Conservation (phyloP, 441 rosid genomes). For the Euphorbia schlechtendalii region DNA sequence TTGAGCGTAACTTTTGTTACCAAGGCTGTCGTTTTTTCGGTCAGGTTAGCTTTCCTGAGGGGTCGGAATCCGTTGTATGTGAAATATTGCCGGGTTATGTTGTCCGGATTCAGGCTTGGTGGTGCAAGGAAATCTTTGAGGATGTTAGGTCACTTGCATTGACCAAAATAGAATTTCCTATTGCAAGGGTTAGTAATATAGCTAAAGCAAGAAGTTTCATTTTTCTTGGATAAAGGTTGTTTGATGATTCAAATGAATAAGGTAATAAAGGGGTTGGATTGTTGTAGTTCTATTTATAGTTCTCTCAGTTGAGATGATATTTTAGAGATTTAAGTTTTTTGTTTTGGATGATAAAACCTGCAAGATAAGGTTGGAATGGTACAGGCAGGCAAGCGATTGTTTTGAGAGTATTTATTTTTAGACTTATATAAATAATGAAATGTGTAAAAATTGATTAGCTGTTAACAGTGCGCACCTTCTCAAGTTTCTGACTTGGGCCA, state of each 20-base stretch:
- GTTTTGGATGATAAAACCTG: no score
- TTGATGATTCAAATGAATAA: neutral
- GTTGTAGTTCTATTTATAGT: neutral
- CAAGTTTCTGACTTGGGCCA: no score
- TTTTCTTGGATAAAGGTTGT: neutral
- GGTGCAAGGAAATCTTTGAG: slow-evolving; percentile 23
- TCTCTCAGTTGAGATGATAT: neutral
- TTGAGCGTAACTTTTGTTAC: slow-evolving; percentile 17
- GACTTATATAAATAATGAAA: no score
- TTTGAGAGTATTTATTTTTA: neutral
- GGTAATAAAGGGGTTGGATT: neutral
- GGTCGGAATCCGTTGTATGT: slow-evolving; percentile 19
- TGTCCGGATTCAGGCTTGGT: slow-evolving; percentile 10
- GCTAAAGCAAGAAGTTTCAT: slow-evolving; percentile 1
- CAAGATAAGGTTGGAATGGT: no score
- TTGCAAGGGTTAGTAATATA: neutral
- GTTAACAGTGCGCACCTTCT: no score
- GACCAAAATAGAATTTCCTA: neutral
- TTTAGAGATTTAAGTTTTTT: neutral
- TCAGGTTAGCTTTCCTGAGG: slow-evolving; percentile 5
- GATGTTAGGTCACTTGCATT: slow-evolving; percentile 23
- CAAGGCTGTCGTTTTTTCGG: slow-evolving; percentile 3
- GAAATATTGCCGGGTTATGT: slow-evolving; percentile 19
- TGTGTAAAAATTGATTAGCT: no score
- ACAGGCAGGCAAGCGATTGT: slow-evolving; percentile 4